Percentiles rank a stretch among this genome's conserved stretches.
phyloP scores from a whole-genome alignment of 139 green algal species.

The Micromonas pusilla region DNA sequence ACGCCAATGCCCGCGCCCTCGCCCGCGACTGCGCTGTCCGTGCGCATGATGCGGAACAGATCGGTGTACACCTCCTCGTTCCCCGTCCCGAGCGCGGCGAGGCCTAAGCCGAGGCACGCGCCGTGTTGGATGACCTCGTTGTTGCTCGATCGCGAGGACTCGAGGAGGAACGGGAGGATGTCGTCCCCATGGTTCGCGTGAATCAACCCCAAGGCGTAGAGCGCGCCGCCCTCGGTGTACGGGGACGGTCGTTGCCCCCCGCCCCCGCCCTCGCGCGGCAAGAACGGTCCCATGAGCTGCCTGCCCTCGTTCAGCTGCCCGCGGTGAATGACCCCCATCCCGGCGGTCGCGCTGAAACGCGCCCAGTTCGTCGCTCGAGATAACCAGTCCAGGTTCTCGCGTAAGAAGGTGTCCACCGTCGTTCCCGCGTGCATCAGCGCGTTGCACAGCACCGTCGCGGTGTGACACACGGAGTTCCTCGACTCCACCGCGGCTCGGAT shows the following conservation, averaged over 20 bases:
- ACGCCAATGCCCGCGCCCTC: constrained; percentile 81
- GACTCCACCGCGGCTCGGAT: constrained; percentile 80
- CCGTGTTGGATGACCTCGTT: constrained; percentile 93
- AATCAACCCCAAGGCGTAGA: constrained; percentile 96
- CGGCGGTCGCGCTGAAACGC: constrained; percentile 96
- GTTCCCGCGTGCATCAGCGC: constrained; percentile 92
- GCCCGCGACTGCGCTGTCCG: constrained; percentile 70
- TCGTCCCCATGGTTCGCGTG: constrained; percentile 80
- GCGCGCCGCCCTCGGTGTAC: constrained; percentile 82
- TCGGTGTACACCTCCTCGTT: constrained; percentile 33
- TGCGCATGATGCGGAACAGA: constrained; percentile 46
- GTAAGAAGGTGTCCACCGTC: constrained; percentile 89
- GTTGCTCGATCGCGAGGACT: constrained; percentile 65
- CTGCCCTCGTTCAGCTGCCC: constrained; percentile 70
- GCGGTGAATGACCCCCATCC: constrained; percentile 91
- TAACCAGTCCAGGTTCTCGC: constrained; percentile 89
- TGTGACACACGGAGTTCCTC: constrained; percentile 79
- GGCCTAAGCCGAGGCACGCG: constrained; percentile 88
- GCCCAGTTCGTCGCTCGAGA: constrained; percentile 95
- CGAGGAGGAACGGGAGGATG: constrained; percentile 74
- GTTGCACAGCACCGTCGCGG: constrained; percentile 87
- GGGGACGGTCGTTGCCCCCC: constrained; percentile 27
- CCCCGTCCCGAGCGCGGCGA: constrained; percentile 76
- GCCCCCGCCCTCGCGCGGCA: constrained; percentile 56
- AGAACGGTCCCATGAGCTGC: constrained; percentile 87